phyloP scores from a whole-genome alignment of 2,329 filamentous ascomycete species.

The Cytospora paraplurivora region DNA sequence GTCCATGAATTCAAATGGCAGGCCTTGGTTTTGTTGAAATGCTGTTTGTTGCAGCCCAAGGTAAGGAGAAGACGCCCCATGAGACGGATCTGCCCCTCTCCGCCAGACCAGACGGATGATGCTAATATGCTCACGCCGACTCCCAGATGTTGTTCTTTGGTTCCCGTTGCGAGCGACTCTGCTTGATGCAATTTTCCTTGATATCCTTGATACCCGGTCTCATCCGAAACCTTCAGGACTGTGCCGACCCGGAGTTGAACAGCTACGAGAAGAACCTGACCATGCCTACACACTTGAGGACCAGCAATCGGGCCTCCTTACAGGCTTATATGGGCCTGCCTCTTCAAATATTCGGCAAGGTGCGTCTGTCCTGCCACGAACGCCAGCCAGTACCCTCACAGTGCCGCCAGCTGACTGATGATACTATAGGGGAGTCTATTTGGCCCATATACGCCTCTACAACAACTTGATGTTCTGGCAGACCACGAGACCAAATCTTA shows the following conservation, averaged over 20 bases:
- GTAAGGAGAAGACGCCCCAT: slow-evolving; percentile 46
- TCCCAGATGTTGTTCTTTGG: slow-evolving; percentile 95
- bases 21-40: slow-evolving; percentile 91
- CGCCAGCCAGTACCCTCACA: neutral
- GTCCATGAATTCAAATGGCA: slow-evolving; percentile 95
- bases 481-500: slow-evolving; percentile 96
- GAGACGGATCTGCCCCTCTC: too few species aligned
- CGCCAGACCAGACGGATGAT: neutral
- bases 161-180: slow-evolving; percentile 90
- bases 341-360: slow-evolving; percentile 92
- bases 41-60: slow-evolving; percentile 90
- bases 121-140: neutral
- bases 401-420: slow-evolving; percentile 4
- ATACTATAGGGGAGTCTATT: slow-evolving; percentile 79
- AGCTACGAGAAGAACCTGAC: slow-evolving; percentile 74
- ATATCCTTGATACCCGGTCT: slow-evolving; percentile 94
- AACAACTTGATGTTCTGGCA: slow-evolving; percentile 91
- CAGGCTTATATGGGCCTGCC: slow-evolving; percentile 94
- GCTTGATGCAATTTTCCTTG: slow-evolving; percentile 98
- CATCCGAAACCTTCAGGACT: slow-evolving; percentile 89
- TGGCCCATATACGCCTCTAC: slow-evolving; percentile 92
- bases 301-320: slow-evolving; percentile 87
- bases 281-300: slow-evolving; percentile 82
- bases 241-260: slow-evolving; percentile 90
- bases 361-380: slow-evolving; percentile 39